Conservation (phyloP, 768 basidiomycete species). For the Termitomyces sp. region DNA sequence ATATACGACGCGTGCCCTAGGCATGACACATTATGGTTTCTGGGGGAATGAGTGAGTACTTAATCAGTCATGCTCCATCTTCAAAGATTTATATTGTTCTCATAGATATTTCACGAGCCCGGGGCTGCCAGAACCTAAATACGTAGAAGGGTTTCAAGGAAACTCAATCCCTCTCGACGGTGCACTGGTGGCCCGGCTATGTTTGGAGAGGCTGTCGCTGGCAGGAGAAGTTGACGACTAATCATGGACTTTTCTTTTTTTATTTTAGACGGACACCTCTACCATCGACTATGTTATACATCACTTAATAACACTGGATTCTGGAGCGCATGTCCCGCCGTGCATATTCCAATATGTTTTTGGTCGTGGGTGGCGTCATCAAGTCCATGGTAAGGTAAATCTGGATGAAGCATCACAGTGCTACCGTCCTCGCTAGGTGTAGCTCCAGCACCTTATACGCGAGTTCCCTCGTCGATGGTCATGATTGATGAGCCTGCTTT, state of each 20-base stretch:
- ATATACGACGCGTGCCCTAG: constrained; percentile 75
- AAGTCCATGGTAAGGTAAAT: no score
- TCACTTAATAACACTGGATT: not conserved
- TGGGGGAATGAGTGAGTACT: constrained; percentile 66
- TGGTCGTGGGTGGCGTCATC: no score
- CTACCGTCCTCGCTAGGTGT: no score
- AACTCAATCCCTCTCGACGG: constrained; percentile 85
- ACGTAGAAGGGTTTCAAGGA: constrained; percentile 88
- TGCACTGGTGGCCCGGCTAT: constrained; percentile 57
- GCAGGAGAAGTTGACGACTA: constrained; percentile 61
- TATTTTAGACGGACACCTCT: not conserved
- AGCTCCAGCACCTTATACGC: not conserved
- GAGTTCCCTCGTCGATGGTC: not conserved
- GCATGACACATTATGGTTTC: constrained; percentile 82
- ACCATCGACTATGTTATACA: not conserved
- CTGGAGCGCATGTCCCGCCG: not conserved
- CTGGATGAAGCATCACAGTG: no score
- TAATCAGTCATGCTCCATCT: not conserved
- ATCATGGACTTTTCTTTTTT: not conserved
- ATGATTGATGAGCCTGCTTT: constrained; percentile 12
- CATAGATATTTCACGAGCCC: constrained; percentile 72
- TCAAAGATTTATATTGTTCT: not conserved
- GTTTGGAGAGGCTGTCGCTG: constrained; percentile 53
- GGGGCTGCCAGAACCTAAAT: constrained; percentile 59
- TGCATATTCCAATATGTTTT: no score